Percentiles rank a stretch among this genome's conserved stretches.
Evolutionary conservation across 2,329 filamentous ascomycete genomes (phyloP).

Genomic region (Diaporthe sp.): DNA sequence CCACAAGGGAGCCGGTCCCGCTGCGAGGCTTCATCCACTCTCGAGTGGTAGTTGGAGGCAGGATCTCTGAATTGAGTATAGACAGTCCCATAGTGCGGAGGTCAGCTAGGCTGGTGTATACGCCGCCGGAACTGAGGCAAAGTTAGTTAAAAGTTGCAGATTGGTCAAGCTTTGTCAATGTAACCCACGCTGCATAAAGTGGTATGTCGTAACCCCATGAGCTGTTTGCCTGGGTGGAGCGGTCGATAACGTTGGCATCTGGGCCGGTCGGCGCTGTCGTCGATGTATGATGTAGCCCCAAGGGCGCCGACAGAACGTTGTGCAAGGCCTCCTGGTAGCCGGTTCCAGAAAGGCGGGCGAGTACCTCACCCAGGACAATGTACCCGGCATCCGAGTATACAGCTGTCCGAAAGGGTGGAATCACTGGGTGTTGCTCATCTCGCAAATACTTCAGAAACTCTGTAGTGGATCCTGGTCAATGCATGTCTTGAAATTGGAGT

Average conservation of each 20-base stretch:
- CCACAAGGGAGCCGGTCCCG: neutral
- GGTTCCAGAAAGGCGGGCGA: neutral
- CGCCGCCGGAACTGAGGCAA: neutral
- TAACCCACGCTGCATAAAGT: neutral
- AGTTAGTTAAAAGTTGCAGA: neutral
- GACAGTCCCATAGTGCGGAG: neutral
- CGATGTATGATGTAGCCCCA: neutral
- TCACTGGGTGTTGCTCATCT: neutral
- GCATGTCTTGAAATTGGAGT: no score
- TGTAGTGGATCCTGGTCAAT: neutral
- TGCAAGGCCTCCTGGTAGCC: neutral
- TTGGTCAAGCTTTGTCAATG: neutral
- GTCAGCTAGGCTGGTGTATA: neutral
- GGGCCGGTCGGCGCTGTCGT: neutral
- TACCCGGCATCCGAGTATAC: neutral
- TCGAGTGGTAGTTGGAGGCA: neutral
- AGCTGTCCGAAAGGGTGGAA: neutral
- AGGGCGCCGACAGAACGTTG: neutral
- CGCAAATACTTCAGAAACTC: neutral
- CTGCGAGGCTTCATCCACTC: conserved; percentile 7
- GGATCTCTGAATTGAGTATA: neutral
- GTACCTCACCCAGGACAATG: neutral
- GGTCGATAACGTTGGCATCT: neutral
- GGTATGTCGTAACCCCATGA: neutral
- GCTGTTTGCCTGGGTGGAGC: neutral